Base-by-base conservation (phyloP, 495 filamentous ascomycete genomes). In the Echria macrotheca region DNA sequence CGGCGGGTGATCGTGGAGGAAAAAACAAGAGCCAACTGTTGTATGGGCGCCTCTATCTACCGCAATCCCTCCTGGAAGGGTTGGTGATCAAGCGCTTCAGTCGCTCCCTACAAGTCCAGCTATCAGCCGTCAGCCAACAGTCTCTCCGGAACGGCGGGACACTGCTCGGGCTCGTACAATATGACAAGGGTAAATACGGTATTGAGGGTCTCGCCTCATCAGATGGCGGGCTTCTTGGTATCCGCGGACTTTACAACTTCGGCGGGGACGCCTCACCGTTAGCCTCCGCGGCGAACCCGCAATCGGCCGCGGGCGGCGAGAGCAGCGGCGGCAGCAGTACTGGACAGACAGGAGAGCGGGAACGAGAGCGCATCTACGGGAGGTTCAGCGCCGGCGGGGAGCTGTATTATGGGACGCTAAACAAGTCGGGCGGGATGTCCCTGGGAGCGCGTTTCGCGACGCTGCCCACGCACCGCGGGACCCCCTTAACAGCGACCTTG, bases 201-300 rank as follows among this genome's bases (percentile, higher is more conserved):
- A 81, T 87, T 5, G 93, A 98, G 61, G 91, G 89, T 40, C 78
- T 98, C 4, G 93, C 89, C 64, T 94, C 87, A 50, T 91, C 93
- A 0, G 91, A 96, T 56, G 91, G 89, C 22, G 86, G 87, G 4
- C 75, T 97, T 12, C 75, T 97, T 53, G 93, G 93, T 17, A 73
- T 91, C 50, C 80, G 90, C 4, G 93, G 89, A 1, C 73, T 98
- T 0, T 97, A 94, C 67, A 98, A 97, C 62, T 96, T 96, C 56
- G 93, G 91, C 21, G 79, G 81, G 5, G 86, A 96, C 59, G 85
- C 86, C 17, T 75, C 79, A 14, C 35, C 35, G 15, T n/a, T 17
- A 14, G 62, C 71, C 17, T 29, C 62, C 7, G 38, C 56, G 2
- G 31, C 56, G 10, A 49, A 56, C 11, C 61, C 64, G 18, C 24